Base-by-base conservation (phyloP, 2,329 filamentous ascomycete genomes). In the Lasiodiplodia gonubiensis region DNA sequence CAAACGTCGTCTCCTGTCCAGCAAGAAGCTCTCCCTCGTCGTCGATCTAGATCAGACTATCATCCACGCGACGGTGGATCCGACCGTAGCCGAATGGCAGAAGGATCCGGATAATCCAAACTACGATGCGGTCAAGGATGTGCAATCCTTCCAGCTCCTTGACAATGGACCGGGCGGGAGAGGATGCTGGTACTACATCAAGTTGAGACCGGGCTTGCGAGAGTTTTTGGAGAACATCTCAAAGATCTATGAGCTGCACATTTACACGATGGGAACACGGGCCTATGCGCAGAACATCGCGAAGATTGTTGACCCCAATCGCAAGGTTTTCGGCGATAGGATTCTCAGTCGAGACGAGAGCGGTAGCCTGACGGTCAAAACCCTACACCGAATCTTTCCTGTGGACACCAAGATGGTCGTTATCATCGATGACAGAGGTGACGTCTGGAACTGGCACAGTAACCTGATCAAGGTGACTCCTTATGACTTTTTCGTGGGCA, bases 381-480 rank as follows among this genome's bases (percentile, higher is more conserved):
- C 90, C 72, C 83, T 99, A 35, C 92, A 95, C 75, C 88, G 95
- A 8, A 81, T 99, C 16, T 99, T 99, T 78, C 95, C 96, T 5
- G 92, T 97, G 68, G 96, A 96, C 79, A 98, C 94, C 6, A 94
- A 97, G 79, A 99, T 99, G 95, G 96, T 97, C 0, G 94, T 97
- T 68, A 97, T 99, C 73, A 99, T 99, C 71, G 95, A 99, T 76
- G 95, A 99, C 79, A 88, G 95, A 72, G 93, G 93, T 64, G 95
- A 99, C 77, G 94, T 99, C 8, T 99, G 95, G 95, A 88, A 90
- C 72, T 98, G 97, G 85, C 90, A 91, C 72, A 88, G 91, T 5
- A 97, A 99, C 74, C 86, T 99, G 42, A 93, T 99, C 81, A 97
- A 97, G 77, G 95, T 99, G 39, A 89, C 90, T 1, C 93, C 94